A percentile compares a stretch with the other conserved stretches of the same genome.
Conservation (phyloP, 2,329 filamentous ascomycete genomes). For the Cladosporium sp. region DNA sequence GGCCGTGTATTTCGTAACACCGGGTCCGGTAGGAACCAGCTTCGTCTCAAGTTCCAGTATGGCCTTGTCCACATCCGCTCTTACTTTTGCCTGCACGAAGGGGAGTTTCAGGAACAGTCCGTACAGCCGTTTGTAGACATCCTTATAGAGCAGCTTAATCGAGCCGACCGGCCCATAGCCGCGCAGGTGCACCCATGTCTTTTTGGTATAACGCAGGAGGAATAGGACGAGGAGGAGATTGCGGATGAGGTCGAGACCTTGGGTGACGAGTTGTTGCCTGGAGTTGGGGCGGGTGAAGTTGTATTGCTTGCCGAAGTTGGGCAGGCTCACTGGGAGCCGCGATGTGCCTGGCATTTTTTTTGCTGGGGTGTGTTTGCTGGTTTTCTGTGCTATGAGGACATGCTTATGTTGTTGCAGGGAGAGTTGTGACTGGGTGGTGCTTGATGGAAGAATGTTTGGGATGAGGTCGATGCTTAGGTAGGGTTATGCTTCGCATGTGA, state of each 20-base stretch:
- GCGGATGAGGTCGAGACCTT: slow-evolving; percentile 48
- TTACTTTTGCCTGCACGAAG: slow-evolving; percentile 79
- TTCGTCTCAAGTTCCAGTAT: slow-evolving; percentile 77
- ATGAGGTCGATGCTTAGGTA: no score
- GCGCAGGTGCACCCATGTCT: slow-evolving; percentile 75
- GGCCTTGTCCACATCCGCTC: slow-evolving; percentile 75
- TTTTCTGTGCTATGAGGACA: not conserved
- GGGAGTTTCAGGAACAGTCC: slow-evolving; percentile 81
- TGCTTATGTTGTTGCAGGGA: not conserved
- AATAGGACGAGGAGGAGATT: slow-evolving; percentile 89
- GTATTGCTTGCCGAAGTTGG: slow-evolving; percentile 24
- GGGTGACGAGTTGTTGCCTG: slow-evolving; percentile 22
- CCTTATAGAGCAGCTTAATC: slow-evolving; percentile 66
- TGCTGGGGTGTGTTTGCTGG: not conserved
- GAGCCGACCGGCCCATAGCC: slow-evolving; percentile 84
- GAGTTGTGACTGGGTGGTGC: not conserved
- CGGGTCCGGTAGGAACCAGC: slow-evolving; percentile 68
- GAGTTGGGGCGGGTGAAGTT: slow-evolving; percentile 16
- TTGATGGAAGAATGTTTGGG: not conserved
- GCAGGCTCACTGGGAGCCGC: slow-evolving; percentile 13
- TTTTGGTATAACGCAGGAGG: slow-evolving; percentile 74
- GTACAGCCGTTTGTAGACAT: slow-evolving; percentile 69
- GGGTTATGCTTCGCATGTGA: not conserved
- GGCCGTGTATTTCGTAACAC: slow-evolving; percentile 65
- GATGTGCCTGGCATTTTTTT: slow-evolving; percentile 9